Percentiles rank a stretch among this genome's conserved stretches.
Conservation (phyloP, 495 filamentous ascomycete genomes). For the Physcia stellaris region DNA sequence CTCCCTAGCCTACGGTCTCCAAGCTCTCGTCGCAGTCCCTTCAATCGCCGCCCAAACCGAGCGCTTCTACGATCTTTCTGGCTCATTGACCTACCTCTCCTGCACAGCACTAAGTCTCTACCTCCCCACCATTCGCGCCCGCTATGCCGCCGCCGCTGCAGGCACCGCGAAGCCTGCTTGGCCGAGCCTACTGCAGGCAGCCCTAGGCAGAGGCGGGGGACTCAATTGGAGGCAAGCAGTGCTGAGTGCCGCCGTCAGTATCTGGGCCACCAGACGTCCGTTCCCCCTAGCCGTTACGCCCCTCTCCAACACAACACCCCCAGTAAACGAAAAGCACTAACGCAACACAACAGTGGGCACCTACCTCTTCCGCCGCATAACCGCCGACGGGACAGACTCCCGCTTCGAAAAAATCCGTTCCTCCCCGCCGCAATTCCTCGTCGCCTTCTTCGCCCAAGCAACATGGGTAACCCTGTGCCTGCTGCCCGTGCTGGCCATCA, state of each 20-base stretch:
- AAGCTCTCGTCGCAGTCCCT: slow-evolving; percentile 39
- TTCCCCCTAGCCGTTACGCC: slow-evolving; percentile 1
- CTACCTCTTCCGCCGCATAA: slow-evolving; percentile 42
- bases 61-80: slow-evolving; percentile 52
- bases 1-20: slow-evolving; percentile 26
- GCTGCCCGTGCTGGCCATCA: slow-evolving; percentile 45
- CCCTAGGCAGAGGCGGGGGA: slow-evolving; percentile 20
- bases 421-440: slow-evolving; percentile 36
- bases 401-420: slow-evolving; percentile 47
- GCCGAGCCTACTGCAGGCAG: slow-evolving; percentile 29
- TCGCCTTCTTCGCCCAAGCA: slow-evolving; percentile 44
- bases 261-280: slow-evolving; percentile 46
- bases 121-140: slow-evolving; percentile 41
- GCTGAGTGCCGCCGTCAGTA: slow-evolving; percentile 36
- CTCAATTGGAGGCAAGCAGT: slow-evolving; percentile 51
- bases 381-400: slow-evolving; percentile 38
- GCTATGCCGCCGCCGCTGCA: slow-evolving; percentile 23
- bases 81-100: slow-evolving; percentile 45
- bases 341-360: slow-evolving; percentile 33
- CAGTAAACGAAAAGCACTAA: background rate
- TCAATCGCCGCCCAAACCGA: slow-evolving; percentile 43
- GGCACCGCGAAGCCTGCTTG: slow-evolving; percentile 28
- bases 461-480: slow-evolving; percentile 48
- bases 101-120: slow-evolving; percentile 43
- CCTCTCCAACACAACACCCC: background rate